Percentiles rank a stretch among this genome's conserved stretches.
These are phyloP conservation scores for Globisporangium iwayamae DNA, from an alignment of 352 stramenopile species.

Conservation along the genomic window DNA sequence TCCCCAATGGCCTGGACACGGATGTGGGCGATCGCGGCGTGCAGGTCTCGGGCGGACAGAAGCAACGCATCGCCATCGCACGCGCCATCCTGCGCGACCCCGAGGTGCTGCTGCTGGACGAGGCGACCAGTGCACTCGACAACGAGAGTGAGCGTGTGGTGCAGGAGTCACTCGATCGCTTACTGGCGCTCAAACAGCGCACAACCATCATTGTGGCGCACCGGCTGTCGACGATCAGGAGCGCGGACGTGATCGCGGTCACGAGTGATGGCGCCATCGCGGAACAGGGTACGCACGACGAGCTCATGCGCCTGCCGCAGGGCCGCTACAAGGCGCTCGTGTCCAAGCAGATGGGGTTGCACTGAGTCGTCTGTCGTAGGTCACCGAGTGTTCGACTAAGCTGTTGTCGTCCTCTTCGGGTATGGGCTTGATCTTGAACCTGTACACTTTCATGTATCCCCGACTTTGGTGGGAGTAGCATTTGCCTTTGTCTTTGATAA, in stretches of 20 bases:
- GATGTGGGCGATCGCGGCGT: too few relatives aligned
- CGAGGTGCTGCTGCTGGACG: too few relatives aligned
- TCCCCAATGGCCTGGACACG: too few relatives aligned
- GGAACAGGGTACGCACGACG: too few relatives aligned
- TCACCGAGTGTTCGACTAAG: neutral
- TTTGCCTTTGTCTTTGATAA: neutral
- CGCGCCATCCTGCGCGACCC: too few relatives aligned
- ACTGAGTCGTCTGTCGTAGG: neutral
- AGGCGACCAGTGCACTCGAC: too few relatives aligned
- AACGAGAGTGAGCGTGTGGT: constrained; percentile 27
- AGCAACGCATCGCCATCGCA: too few relatives aligned
- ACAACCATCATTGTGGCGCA: constrained; percentile 85
- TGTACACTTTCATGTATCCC: neutral
- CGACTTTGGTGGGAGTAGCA: neutral
- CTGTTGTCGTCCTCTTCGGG: neutral
- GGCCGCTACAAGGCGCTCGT: constrained; percentile 25
- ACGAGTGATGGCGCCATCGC: too few relatives aligned
- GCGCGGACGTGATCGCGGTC: constrained; percentile 77
- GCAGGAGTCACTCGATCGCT: constrained; percentile 41
- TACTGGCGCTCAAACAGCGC: constrained; percentile 45
- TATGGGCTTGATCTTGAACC: neutral
- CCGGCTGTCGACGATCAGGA: constrained; percentile 86
- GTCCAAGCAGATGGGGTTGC: neutral
- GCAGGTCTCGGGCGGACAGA: too few relatives aligned
- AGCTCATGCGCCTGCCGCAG: constrained; percentile 26